Evolutionary conservation across 345 rosid species (phyloP).

Genomic region (Melastoma malabathricum): DNA sequence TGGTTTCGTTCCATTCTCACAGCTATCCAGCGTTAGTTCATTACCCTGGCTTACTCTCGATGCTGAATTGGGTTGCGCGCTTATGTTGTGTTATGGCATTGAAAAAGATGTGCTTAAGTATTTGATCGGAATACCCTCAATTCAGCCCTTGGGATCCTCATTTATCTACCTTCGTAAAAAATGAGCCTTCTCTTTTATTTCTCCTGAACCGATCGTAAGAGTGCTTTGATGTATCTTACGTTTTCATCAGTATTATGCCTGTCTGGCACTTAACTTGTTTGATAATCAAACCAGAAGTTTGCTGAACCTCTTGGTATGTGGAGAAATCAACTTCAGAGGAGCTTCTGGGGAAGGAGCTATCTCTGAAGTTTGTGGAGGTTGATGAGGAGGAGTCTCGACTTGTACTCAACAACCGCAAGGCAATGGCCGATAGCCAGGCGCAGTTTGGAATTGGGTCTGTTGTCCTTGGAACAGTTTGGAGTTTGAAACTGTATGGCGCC

Average conservation of each 20-base stretch:
- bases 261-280: too few relatives aligned
- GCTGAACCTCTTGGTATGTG: neutral
- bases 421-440: conserved; percentile 95
- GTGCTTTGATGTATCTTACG: too few relatives aligned
- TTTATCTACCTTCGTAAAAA: too few relatives aligned
- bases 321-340: conserved; percentile 84
- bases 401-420: conserved; percentile 93
- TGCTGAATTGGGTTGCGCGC: neutral
- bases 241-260: too few relatives aligned
- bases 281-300: too few relatives aligned
- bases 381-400: conserved; percentile 91
- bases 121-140: too few relatives aligned
- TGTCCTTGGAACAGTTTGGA: conserved; percentile 78
- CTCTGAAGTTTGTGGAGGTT: conserved; percentile 89
- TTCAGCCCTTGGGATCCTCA: too few relatives aligned
- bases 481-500: conserved; percentile 95
- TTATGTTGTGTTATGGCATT: neutral
- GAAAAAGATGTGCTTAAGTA: too few relatives aligned
- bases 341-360: conserved; percentile 71
- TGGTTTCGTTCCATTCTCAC: conserved; percentile 94
- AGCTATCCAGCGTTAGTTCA: conserved; percentile 61
- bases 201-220: too few relatives aligned
- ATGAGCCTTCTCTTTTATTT: too few relatives aligned
- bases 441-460: conserved; percentile 94
- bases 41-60: conserved; percentile 1